phyloP scores from a whole-genome alignment of 306 rosid genomes.

The Heteromeles arbutifolia region DNA sequence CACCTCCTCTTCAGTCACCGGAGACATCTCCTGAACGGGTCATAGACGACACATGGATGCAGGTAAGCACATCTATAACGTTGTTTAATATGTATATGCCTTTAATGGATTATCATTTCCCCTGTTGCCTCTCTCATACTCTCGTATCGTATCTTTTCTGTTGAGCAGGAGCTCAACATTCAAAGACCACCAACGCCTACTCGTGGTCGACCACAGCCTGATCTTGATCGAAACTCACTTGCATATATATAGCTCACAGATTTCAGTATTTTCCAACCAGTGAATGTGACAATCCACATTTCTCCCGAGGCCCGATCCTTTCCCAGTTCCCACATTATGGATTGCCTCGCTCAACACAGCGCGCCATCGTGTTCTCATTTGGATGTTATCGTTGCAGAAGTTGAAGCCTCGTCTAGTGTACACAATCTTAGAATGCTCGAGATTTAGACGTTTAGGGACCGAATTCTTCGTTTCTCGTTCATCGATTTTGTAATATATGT shows the following conservation, averaged over 20 bases:
- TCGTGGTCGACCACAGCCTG: slow-evolving; percentile 97
- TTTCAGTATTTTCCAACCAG: slow-evolving; percentile 4
- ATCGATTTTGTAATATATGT: slow-evolving; percentile 33
- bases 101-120: not conserved
- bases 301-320: slow-evolving; percentile 2
- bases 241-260: slow-evolving; percentile 64
- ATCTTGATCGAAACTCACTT: slow-evolving; percentile 89
- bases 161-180: slow-evolving; percentile 76
- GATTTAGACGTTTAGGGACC: slow-evolving; percentile 9
- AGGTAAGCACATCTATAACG: slow-evolving; percentile 37
- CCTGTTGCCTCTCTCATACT: not conserved
- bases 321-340: not conserved
- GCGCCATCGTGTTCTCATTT: slow-evolving; percentile 6
- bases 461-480: slow-evolving; percentile 19
- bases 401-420: slow-evolving; percentile 21
- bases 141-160: not conserved
- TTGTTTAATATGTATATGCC: not conserved
- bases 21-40: slow-evolving; percentile 95
- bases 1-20: slow-evolving; percentile 96
- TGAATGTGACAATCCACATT: not conserved
- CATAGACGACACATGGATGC: slow-evolving; percentile 94
- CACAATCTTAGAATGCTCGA: slow-evolving; percentile 27
- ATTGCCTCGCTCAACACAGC: not conserved
- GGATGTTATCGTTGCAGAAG: slow-evolving; percentile 22
- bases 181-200: slow-evolving; percentile 99